Base-by-base conservation (phyloP, 768 basidiomycete species). In the Mycena belliarum region DNA sequence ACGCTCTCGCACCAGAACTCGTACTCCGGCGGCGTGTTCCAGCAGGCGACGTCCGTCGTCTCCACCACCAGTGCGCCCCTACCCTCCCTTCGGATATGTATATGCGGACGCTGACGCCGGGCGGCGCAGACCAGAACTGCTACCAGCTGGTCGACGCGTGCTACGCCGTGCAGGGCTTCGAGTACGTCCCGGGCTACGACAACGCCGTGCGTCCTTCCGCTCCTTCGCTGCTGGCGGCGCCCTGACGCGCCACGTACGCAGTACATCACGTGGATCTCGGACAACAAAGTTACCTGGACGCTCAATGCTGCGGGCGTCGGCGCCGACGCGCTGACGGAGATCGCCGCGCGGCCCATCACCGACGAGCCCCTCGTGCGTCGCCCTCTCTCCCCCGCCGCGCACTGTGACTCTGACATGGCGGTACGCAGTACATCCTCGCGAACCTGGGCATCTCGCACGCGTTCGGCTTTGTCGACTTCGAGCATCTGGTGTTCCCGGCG, bases 261-360 rank as follows among this genome's bases (percentile, higher is more conserved):
- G 86, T 96, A 95, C 67, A 92, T 95, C 64, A 83, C 90, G 3
- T 96, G 94, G 94, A 76, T 95, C 56, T 79, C 84, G 54, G 78
- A 87, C 63, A 82, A 83, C 69, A 76, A 83, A 63, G 67, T 79
- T 24, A 74, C 87, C 10, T 95, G 94, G 94, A 92, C 89, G 5
- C 67, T 95, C 52, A 80, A 82, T 49, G 88, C 78, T 21, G 77
- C 81, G 4, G 91, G 87, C 1, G 69, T 95, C 69, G 89, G 75
- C 0, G 75, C 88, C 11, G 86, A 95, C 69, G 29, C 76, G 6
- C 65, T 66, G 32, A 83, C 81, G 1, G 66, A 89, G 56, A 87
- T 95, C 33, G 79, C 82, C 16, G 75, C 78, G 25, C 77, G 94
- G 32, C 84, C 88, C 3, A 73, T 96, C 14, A 79, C 94, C 0